Base-by-base conservation (phyloP, 2,329 filamentous ascomycete species). In the Dactylellina parvicollis region DNA sequence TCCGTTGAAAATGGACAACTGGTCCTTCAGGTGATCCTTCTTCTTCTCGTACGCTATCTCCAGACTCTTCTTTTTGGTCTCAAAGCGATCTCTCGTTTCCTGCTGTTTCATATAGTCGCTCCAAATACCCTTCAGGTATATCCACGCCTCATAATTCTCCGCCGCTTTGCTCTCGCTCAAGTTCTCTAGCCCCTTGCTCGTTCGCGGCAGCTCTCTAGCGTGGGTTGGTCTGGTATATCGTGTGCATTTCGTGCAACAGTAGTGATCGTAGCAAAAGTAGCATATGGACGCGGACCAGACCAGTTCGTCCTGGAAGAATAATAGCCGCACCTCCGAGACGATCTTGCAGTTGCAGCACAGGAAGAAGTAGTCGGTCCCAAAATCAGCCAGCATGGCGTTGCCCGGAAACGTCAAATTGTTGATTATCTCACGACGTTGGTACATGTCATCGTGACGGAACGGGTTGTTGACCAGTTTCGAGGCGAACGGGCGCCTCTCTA, bases 121-220 rank as follows among this genome's bases (percentile, higher is more conserved):
- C 67, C 59, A 65, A 46, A 72, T 60, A 24, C 52, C 67, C 16
- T 50, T 64, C 52, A 56, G 12, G 26, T 72, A 72, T n/a, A 72
- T 4, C 20, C 50, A 54, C 9, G 42, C 36, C 34, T 72, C 67
- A 26, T 72, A 72, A 32, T 60, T 72, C 18, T 50, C 42, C 7
- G 16, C 47, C 12, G 32, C 42, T 14, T 55, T 46, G 2, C 14
- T 20, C 3, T 28, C 34, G 12, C 34, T 65, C 20, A 72, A 26
- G 4, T 26, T 42, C 16, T 65, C 52, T 5, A 30, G 14, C 4
- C 12, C 36, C 8, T 34, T 14, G 20, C 1, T 14, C 3, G 24
- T 40, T 20, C 5, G 12, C 7, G 59, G 59, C 18, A 55, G 12
- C 9, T 10, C 44, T 2, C 14, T 18, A 2, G 18, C 1, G 12